Base-by-base conservation (phyloP, 129 eudicot species). In the Rutidosis leptorrhynchoides region DNA sequence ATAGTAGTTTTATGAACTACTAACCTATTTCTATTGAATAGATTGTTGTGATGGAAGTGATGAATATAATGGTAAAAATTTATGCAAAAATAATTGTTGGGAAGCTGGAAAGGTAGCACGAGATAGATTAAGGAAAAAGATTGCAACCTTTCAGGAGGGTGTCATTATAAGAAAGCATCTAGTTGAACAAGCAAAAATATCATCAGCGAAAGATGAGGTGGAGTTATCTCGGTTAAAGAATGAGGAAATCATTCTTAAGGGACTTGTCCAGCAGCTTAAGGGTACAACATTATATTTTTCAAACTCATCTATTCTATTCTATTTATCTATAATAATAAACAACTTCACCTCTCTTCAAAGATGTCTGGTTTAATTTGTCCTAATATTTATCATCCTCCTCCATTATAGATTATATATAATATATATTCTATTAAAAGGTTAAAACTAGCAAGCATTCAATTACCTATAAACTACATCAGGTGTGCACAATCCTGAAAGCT, bases 21-120 rank as follows among this genome's bases (percentile, higher is more conserved):
- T 67, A 48, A 80, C 59, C 43, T 71, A 46, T 51, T 70, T 65
- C 17, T 37, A 5, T 26, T 61, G 74, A 33, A 30, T 84, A 93
- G 99, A 93, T 88, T 93, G 99, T 67, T 93, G 99, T 78, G 99
- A 93, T 72, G 99, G 99, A 62, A 93, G 96, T 82, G 99, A 93
- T 61, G 99, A 93, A 83, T 82, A 88, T 73, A 86, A 79, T 82
- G 99, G 99, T 67, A 86, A 72, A 66, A 69, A 78, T 63, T 84
- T 74, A 71, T 93, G 99, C 85, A 73, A 80, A 29, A 93, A 89
- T 66, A 88, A 90, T n/a, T 93, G 99, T 63, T 93, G 99, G 99
- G 99, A 93, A 75, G 87, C 92, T 74, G 99, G 99, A 65, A 89
- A 86, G 81, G 95, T 82, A 16, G 96, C 99, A 69, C 76, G 96